A percentile compares a stretch with the other conserved stretches of the same genome.
Conservation (phyloP, 2,329 filamentous ascomycete genomes). For the Trichophyton simii region DNA sequence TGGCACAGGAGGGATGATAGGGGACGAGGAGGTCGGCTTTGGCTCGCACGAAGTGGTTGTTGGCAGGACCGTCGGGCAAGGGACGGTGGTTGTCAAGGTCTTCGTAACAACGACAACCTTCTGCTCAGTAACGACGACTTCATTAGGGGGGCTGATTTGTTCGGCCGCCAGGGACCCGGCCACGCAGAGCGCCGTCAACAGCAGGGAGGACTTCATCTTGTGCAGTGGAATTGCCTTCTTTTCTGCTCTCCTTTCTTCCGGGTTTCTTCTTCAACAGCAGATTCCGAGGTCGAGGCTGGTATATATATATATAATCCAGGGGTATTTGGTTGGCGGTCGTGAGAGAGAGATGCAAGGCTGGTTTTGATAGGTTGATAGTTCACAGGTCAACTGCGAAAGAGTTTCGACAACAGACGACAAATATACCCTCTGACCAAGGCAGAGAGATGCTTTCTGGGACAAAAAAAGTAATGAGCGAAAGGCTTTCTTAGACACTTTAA, state of each 20-base stretch:
- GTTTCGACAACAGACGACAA: background rate
- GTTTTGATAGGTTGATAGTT: background rate
- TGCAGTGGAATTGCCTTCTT: background rate
- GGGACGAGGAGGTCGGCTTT: slow-evolving; percentile 9
- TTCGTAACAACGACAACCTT: slow-evolving; percentile 26
- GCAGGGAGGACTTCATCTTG: slow-evolving; percentile 18
- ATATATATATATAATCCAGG: background rate
- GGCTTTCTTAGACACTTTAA: slow-evolving; percentile 16
- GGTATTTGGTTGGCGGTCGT: background rate
- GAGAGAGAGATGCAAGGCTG: background rate
- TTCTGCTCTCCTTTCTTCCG: background rate
- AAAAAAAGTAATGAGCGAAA: slow-evolving; percentile 11
- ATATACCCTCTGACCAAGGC: slow-evolving; percentile 13
- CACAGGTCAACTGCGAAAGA: slow-evolving; percentile 23
- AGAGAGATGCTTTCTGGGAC: slow-evolving; percentile 16
- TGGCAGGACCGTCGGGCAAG: background rate
- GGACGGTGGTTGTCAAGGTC: slow-evolving; percentile 23
- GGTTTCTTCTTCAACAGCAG: background rate
- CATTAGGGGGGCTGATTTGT: too few relatives aligned
- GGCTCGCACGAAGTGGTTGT: background rate
- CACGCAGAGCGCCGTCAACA: slow-evolving; percentile 27
- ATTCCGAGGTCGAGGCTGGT: background rate
- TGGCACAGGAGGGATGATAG: slow-evolving; percentile 3
- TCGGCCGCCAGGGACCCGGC: slow-evolving; percentile 20
- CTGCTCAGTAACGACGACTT: slow-evolving; percentile 15